Evolutionary conservation across 225 moss, liverwort and hornwort genomes (phyloP).

Genomic region (Pseudisothecium myosuroides): DNA sequence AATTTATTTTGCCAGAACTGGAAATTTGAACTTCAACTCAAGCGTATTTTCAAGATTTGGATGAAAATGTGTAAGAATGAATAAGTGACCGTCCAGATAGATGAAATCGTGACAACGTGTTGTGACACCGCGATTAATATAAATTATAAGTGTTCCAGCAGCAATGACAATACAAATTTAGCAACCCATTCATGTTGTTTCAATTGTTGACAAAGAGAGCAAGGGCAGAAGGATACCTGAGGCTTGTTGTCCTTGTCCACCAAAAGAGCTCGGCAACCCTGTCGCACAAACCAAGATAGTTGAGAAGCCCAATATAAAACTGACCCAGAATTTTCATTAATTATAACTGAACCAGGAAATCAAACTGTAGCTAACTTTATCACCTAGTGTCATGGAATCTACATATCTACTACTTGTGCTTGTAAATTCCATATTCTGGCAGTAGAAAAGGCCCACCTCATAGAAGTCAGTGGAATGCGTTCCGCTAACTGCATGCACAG

Average conservation of each 20-base stretch:
- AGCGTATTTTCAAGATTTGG: not conserved
- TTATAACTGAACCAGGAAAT: not conserved
- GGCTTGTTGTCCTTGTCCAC: conserved; percentile 88
- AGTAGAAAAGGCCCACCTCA: conserved; percentile 22
- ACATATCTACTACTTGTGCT: not conserved
- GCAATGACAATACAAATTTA: not conserved
- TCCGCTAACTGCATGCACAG: conserved; percentile 49
- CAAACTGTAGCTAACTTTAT: not conserved
- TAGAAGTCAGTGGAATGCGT: conserved; percentile 46
- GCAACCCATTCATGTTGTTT: not conserved
- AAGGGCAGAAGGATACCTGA: conserved; percentile 25
- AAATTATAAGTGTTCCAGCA: not conserved
- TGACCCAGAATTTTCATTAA: not conserved
- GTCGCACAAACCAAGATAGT: conserved; percentile 4
- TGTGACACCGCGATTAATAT: no score
- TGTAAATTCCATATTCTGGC: not conserved
- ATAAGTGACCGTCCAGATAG: not conserved
- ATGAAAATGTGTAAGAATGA: not conserved
- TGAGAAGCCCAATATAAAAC: not conserved
- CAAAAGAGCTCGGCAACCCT: conserved; percentile 85
- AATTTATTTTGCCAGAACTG: not conserved
- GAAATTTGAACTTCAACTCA: not conserved
- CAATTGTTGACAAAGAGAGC: not conserved
- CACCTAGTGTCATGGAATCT: not conserved
- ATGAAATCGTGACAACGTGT: not conserved